Conservation (phyloP, 352 stramenopile species). For the Saprolegnia parasitica region DNA sequence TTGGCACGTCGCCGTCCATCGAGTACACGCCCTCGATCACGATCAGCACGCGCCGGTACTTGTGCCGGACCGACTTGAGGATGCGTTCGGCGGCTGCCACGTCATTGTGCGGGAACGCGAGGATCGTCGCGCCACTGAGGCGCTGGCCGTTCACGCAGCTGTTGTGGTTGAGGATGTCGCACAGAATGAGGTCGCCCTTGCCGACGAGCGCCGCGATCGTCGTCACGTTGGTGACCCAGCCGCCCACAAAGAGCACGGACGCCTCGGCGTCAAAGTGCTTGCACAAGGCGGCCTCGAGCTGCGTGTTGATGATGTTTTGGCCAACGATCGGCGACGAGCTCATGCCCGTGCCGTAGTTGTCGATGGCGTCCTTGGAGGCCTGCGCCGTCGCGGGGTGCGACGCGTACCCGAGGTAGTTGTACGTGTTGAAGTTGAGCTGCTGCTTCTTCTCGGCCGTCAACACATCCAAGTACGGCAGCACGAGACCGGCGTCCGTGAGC, state of each 20-base stretch:
- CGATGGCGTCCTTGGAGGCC: slow-evolving; percentile 55
- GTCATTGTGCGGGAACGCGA: slow-evolving; percentile 78
- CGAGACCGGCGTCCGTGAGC: slow-evolving; percentile 61
- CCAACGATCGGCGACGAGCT: slow-evolving; percentile 75
- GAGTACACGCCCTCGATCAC: slow-evolving; percentile 63
- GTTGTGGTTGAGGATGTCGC: slow-evolving; percentile 75
- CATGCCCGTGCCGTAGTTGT: slow-evolving; percentile 76
- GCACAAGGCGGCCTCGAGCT: slow-evolving; percentile 59
- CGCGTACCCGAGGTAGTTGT: slow-evolving; percentile 80
- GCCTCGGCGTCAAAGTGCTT: slow-evolving; percentile 57
- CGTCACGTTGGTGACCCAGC: slow-evolving; percentile 74
- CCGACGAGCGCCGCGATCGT: slow-evolving; percentile 67
- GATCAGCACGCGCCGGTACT: slow-evolving; percentile 71
- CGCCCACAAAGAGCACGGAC: slow-evolving; percentile 59
- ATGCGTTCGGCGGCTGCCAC: slow-evolving; percentile 65
- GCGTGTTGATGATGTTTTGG: slow-evolving; percentile 63
- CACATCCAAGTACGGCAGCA: slow-evolving; percentile 63
- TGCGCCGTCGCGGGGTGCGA: slow-evolving; percentile 47
- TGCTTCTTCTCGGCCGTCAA: slow-evolving; percentile 61
- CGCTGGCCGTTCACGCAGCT: slow-evolving; percentile 72
- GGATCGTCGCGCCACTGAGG: slow-evolving; percentile 67
- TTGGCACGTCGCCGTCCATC: slow-evolving; percentile 64
- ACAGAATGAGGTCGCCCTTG: slow-evolving; percentile 72
- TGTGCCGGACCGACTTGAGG: slow-evolving; percentile 55
- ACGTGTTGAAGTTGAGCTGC: slow-evolving; percentile 84